Base-by-base conservation (phyloP, 1,284 basidiomycete species). In the Stygiomarasmius scandens region DNA sequence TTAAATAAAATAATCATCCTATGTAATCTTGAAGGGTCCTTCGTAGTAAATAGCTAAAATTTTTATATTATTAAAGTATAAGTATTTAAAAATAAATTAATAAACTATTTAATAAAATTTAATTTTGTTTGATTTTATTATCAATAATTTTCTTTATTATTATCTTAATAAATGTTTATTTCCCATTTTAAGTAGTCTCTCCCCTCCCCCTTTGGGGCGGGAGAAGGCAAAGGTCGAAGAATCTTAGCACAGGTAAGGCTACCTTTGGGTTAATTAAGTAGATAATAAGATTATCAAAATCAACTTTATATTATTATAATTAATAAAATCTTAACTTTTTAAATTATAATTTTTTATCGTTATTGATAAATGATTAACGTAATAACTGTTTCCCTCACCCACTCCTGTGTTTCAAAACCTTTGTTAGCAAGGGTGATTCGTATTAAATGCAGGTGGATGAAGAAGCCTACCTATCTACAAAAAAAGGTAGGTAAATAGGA, bases 51-150 rank as follows among this genome's bases (percentile, higher is more conserved):
- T 52, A 29, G 25, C 34, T 51, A 41, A 55, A 49, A 29, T n/a
- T n/a, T n/a, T n/a, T n/a, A 49, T 32, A 55, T 51, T 51, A 49
- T 52, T 51, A 43, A 44, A 56, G 22, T 52, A 25, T 32, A 54
- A 47, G 22, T 54, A 46, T 43, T 52, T 52, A 52, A 52, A 36
- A 52, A 44, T 51, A 43, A 49, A 50, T 43, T 51, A 52, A 56
- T 43, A 51, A 51, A 52, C 38, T 54, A 19, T 43, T 25, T 20
- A 14, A 20, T 45, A 44, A 43, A 38, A 24, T 43, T 52, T 56
- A 52, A 34, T 34, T 34, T 34, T 34, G 32, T 52, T 32, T 22
- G 38, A 52, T 52, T 52, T 52, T 36, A 5, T 52, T 36, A 19
- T 32, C 38, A 19, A 19, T 36, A 52, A 52, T 32, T 52, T 52